Evolutionary conservation across 2,329 filamentous ascomycete genomes (phyloP).

Genomic region (Zymoseptoria ardabiliae): DNA sequence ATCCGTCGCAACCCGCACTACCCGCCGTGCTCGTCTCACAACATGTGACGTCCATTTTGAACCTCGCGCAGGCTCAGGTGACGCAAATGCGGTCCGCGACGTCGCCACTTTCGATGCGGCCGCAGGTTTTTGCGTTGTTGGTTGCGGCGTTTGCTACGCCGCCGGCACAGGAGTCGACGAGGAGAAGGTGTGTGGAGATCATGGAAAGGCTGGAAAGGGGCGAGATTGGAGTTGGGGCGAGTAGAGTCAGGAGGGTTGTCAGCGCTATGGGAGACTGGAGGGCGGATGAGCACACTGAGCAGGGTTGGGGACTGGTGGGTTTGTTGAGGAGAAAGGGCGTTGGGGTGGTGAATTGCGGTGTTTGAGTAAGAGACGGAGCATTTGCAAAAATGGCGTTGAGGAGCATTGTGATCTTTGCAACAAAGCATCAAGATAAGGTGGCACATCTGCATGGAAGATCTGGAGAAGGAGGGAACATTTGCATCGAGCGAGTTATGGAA

Average conservation of each 20-base stretch:
- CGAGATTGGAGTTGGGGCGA: constrained; percentile 41
- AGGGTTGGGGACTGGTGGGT: constrained; percentile 46
- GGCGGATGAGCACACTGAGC: constrained; percentile 33
- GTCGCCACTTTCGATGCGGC: constrained; percentile 36
- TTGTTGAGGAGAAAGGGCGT: constrained; percentile 40
- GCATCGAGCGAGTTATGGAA: background rate
- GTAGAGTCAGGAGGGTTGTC: constrained; percentile 42
- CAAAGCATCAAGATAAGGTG: background rate
- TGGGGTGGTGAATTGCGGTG: constrained; percentile 46
- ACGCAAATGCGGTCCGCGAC: constrained; percentile 38
- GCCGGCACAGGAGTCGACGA: constrained; percentile 40
- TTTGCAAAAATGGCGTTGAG: background rate
- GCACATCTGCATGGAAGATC: background rate
- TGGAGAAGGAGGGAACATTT: background rate
- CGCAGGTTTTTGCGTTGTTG: constrained; percentile 48
- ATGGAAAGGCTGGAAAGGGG: constrained; percentile 43
- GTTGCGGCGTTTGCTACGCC: constrained; percentile 44
- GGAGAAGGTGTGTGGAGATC: constrained; percentile 41
- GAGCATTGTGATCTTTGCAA: background rate
- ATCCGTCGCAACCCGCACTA: constrained; percentile 39
- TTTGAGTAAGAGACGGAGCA: constrained; percentile 28
- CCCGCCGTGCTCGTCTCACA: constrained; percentile 29
- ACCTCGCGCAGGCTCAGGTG: constrained; percentile 38
- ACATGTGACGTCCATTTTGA: constrained; percentile 37
- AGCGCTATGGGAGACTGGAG: constrained; percentile 40